A percentile compares a stretch with the other conserved stretches of the same genome.
phyloP scores from a whole-genome alignment of 169 alveolate species.

The Cyclospora cayetanensis region DNA sequence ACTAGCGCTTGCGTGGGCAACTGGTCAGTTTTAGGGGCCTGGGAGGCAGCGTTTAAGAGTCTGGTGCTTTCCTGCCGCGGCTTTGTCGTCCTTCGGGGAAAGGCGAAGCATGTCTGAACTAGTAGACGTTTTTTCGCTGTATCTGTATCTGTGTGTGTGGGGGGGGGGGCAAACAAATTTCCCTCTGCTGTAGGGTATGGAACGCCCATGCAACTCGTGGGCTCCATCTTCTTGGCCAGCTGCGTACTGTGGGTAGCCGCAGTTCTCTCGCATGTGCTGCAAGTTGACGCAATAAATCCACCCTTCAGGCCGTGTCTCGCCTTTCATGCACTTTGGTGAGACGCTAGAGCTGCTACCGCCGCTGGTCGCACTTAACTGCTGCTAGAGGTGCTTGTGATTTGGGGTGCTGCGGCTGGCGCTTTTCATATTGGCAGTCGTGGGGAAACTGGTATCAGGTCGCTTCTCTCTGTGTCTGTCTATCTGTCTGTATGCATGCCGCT shows the following conservation, averaged over 20 bases:
- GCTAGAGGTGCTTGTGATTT: not conserved
- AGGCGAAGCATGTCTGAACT: not conserved
- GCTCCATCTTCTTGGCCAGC: not conserved
- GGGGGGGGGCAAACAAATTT: too few species aligned
- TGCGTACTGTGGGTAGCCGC: conserved; percentile 20
- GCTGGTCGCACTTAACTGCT: too few species aligned
- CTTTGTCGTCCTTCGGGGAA: not conserved
- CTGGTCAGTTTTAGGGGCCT: not conserved
- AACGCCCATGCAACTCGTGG: conserved; percentile 43
- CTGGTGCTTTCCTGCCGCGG: not conserved
- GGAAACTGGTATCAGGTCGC: too few species aligned
- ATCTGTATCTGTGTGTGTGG: too few species aligned
- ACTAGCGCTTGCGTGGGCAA: not conserved
- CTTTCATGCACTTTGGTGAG: not conserved
- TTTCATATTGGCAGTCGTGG: too few species aligned
- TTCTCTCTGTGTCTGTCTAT: not conserved
- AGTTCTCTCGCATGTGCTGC: conserved; percentile 23
- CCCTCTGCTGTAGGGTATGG: conserved; percentile 55
- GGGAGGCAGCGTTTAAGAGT: not conserved
- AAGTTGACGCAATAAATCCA: conserved; percentile 1
- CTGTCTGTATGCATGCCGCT: too few species aligned
- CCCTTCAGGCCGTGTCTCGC: conserved; percentile 36
- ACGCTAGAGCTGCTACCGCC: not conserved
- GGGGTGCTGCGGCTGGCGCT: not conserved
- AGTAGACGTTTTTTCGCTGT: too few species aligned